Conservation (phyloP, 495 filamentous ascomycete genomes). For the Choiromyces venosus region DNA sequence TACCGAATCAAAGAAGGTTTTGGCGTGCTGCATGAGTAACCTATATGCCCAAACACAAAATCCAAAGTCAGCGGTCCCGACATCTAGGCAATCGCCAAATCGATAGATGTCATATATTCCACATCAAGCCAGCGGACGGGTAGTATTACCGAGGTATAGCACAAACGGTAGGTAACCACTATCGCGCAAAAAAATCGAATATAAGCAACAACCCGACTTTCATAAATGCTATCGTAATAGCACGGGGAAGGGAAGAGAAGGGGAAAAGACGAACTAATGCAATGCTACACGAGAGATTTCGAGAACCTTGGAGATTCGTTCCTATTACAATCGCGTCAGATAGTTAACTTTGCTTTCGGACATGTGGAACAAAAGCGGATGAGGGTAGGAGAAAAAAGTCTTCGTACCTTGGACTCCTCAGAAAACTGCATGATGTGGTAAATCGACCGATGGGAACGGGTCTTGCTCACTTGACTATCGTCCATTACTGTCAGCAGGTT, state of each 20-base stretch:
- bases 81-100: not conserved
- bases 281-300: constrained; percentile 92
- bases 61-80: constrained; percentile 33
- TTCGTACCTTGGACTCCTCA: constrained; percentile 84
- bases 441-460: constrained; percentile 25
- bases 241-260: constrained; percentile 3
- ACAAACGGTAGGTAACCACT: constrained; percentile 96
- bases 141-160: constrained; percentile 79
- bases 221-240: constrained; percentile 24
- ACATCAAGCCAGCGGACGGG: not conserved
- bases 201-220: constrained; percentile 17
- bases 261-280: constrained; percentile 68
- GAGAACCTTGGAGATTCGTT: constrained; percentile 92
- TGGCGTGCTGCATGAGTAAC: constrained; percentile 89
- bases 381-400: not conserved
- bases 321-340: constrained; percentile 50
- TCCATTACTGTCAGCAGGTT: constrained; percentile 33
- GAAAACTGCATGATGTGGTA: constrained; percentile 74
- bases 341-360: not conserved
- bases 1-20: constrained; percentile 91
- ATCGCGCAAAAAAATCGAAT: constrained; percentile 42
- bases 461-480: constrained; percentile 20
- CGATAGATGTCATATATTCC: not conserved
- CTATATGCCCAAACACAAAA: constrained; percentile 47
- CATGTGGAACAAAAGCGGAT: not conserved